phyloP scores from a whole-genome alignment of 768 basidiomycete species.

The Leucosporidium yakuticum region DNA sequence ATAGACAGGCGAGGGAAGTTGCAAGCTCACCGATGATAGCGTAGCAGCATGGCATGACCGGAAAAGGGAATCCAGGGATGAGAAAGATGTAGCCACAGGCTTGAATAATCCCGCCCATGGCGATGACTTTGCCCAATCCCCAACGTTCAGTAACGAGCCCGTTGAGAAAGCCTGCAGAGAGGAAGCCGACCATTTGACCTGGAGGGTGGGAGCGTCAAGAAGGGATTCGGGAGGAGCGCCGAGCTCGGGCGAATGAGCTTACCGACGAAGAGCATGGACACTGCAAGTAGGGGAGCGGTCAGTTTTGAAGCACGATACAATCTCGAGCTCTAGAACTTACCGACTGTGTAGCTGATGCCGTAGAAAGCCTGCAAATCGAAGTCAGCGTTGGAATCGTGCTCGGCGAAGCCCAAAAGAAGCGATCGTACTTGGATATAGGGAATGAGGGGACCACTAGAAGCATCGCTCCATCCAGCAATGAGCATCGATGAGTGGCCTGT shows the following conservation, averaged over 20 bases:
- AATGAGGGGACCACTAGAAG: slow-evolving; percentile 8
- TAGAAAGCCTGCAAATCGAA: slow-evolving; percentile 6
- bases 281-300: background rate
- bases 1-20: no score
- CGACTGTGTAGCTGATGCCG: slow-evolving; percentile 19
- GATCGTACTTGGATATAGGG: slow-evolving; percentile 24
- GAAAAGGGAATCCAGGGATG: slow-evolving; percentile 29
- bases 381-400: background rate
- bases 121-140: slow-evolving; percentile 26
- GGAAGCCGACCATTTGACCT: slow-evolving; percentile 24
- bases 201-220: background rate
- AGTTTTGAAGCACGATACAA: background rate
- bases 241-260: background rate
- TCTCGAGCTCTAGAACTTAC: background rate
- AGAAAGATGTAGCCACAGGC: slow-evolving; percentile 21
- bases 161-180: background rate
- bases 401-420: no score
- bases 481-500: background rate
- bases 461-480: slow-evolving; percentile 26
- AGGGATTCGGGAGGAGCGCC: background rate
- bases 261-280: slow-evolving; percentile 23
- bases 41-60: slow-evolving; percentile 15
- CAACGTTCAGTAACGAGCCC: background rate
- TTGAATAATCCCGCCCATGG: slow-evolving; percentile 11
- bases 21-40: slow-evolving; percentile 14